Base-by-base conservation (phyloP, 2,329 filamentous ascomycete genomes). In the Ophiostoma sp. region DNA sequence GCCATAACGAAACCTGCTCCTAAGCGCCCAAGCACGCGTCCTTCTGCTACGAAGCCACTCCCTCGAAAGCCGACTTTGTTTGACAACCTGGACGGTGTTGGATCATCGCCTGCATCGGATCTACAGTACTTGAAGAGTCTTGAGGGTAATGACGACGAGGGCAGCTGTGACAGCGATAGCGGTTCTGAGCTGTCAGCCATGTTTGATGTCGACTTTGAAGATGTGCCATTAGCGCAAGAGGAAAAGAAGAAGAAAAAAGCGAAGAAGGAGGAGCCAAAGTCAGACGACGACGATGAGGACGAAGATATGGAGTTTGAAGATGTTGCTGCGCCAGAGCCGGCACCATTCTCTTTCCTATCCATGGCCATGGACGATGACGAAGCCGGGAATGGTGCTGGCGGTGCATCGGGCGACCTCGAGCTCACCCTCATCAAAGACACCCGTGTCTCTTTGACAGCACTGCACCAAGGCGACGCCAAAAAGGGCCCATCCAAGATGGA, bases 401-500 rank as follows among this genome's bases (percentile, higher is more conserved):
- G 82, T 2, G 84, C 88, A 0, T 85, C 89, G 0, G 91, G 90
- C 12, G 91, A 94, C 78, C 84, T 97, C 45, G 91, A 95, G 76
- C 83, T 97, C 77, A 95, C 92, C 0, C 83, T 97, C 39, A 85
- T 85, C 48, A 86, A 85, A 76, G 88, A 89, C 73, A 85, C 86
- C 9, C 83, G 87, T 28, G 86, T 91, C n/a, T 88, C 89, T 0
- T 80, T 92, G 36, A 86, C 86, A 11, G 90, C 36, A 2, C 66
- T 70, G 39, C 69, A 91, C 76, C 84, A 88, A 0, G 84, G 88
- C 61, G 89, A 89, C 28, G 84, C 85, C 22, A 97, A 93, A 82
- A 97, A 95, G 79, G 95, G 94, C 0, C 92, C 93, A 0, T 92
- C 93, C 2, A 97, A 97, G 82, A 89, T 92, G 36, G 94, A 98